Base-by-base conservation (phyloP, 768 basidiomycete species). In the Trametes punicea region DNA sequence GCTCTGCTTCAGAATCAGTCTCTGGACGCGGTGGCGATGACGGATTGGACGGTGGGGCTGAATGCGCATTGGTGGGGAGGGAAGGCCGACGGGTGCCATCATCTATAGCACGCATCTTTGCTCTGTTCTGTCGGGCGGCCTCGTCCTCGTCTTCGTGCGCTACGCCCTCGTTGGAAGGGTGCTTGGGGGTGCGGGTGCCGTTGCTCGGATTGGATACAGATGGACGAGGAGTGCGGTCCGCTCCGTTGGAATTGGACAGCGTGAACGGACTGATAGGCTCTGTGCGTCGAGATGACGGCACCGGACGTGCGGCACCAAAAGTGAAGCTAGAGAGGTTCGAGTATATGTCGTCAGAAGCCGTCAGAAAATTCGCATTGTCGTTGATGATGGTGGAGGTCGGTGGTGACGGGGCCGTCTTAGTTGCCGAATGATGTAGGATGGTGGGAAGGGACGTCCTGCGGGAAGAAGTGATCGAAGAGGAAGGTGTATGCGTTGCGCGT, bases 211-310 rank as follows among this genome's bases (percentile, higher is more conserved):
- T 45, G 0, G 71, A 73, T 30, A 79, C 63, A 23, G 78, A 78
- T 9, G 73, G 74, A 36, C 78, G 76, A 4, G 78, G 78, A 0
- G 78, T 79, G 33, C 70, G 72, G 61, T 80, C 76, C 18, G 69
- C 44, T 33, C 70, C 73, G 38, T 55, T n/a, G 10, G 64, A 55
- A 21, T 55, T 62, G 3, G 60, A 38, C 20, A 67, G 48, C 2
- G 71, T 67, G 55, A 79, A 72, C 0, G 75, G 77, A 42, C 74
- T 76, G 62, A 75, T 68, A 29, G 68, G 67, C 40, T 69, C 49
- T 20, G 64, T 42, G 11, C 33, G 64, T 33, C 47, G 73, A 42
- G 55, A 64, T 16, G 60, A 41, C 5, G 63, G 56, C 8, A 54
- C 56, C 1, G 63, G 45, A 6, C 55, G 63, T 15, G 69, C 67